Percentiles rank a stretch among this genome's conserved stretches.
These are phyloP conservation scores for Pelagophyceae sp. DNA, from an alignment of 352 stramenopile genomes.

Conservation along the genomic window DNA sequence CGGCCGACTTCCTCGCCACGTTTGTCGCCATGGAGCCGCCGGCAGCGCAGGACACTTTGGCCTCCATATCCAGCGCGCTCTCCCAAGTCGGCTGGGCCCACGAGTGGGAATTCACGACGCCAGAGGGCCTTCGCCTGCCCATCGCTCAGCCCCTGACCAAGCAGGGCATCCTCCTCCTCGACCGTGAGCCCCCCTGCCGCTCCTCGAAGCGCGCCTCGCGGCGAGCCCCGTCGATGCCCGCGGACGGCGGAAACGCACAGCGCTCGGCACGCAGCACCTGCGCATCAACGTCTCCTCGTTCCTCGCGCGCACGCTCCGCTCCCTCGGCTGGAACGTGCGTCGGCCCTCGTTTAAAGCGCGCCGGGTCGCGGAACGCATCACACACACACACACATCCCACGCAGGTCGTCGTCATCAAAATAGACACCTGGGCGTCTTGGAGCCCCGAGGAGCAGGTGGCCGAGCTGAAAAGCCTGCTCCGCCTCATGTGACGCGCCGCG, in stretches of 20 bases:
- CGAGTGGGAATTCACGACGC: neutral
- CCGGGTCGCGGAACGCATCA: too few relatives aligned
- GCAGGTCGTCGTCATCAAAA: neutral
- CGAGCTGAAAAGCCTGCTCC: too few relatives aligned
- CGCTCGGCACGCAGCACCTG: too few relatives aligned
- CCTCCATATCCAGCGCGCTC: neutral
- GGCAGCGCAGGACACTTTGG: neutral
- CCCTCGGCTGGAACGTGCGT: neutral
- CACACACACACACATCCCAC: too few relatives aligned
- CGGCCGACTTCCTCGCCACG: neutral
- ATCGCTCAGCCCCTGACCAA: neutral
- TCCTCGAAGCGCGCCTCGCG: too few relatives aligned
- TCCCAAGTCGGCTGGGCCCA: neutral
- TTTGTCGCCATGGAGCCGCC: neutral
- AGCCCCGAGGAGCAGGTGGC: too few relatives aligned
- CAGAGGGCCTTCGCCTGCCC: neutral
- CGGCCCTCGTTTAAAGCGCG: too few relatives aligned
- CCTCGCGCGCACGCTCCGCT: neutral
- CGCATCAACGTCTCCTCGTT: neutral
- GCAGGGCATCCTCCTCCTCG: neutral
- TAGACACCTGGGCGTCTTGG: neutral
- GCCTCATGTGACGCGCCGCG: too few relatives aligned
- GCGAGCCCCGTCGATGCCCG: too few relatives aligned
- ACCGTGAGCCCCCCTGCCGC: neutral
- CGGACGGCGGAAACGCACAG: too few relatives aligned